Evolutionary conservation across 257 asterid genomes (phyloP), one percentile per base, ranked within the genome.

Genomic region (Scutellaria galericulata): DNA sequence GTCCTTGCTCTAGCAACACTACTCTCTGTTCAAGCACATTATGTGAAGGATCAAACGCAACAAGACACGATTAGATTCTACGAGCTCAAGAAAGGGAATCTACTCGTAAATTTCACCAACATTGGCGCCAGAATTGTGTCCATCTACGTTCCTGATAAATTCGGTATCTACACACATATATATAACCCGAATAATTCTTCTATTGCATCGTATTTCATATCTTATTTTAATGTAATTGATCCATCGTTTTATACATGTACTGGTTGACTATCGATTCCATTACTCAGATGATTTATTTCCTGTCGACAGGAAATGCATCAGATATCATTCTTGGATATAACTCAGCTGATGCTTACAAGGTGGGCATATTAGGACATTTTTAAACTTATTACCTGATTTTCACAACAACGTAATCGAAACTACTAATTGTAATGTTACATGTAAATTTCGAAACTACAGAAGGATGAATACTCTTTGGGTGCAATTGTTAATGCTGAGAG

Each of bases 251-350:
- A 53, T 31, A 54, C 39, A 54, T 54, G 20, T 54, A 24, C 27
- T 1, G 60, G 31, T 11, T 31, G 5, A 14, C 18, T 15, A 18
- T 53, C 9, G 12, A 53, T 9, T 4, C 3, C 37, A 31, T 31
- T 31, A 31, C 37, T 31, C 37, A n/a, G 37, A 31, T 31, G 0
- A 31, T 31, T 31, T 3, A 24, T 31, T 31, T 31, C 37, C 2
- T 31, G 14, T 59, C 47, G 1, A 13, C 47, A 59, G 65, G 65
- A 59, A 59, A 59, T 13, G 47, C 7, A 35, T 45, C 46, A 59
- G 65, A 59, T 6, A 59, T 59, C 11, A 47, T 59, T 59, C 65
- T 59, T 59, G 65, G 65, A 59, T 59, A 35, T 59, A 44, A 59
- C 27, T 35, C 47, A 59, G 13, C n/a, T 13, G 65, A 59, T n/a